Base-by-base conservation (phyloP, 2,329 filamentous ascomycete genomes). In the Aureobasidium mangrovei region DNA sequence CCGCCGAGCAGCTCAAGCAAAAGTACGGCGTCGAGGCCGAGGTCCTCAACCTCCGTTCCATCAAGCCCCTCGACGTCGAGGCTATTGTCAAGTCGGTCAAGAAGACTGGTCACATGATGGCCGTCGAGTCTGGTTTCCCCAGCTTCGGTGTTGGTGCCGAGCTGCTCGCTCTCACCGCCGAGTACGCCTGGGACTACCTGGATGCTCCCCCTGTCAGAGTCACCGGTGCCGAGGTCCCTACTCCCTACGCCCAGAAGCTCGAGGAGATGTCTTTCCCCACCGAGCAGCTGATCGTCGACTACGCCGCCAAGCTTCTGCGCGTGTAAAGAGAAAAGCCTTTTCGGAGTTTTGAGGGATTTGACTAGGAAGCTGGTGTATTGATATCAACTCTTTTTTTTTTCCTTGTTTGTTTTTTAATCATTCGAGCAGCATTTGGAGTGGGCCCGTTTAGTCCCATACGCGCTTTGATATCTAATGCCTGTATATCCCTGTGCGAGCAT, bases 111-210 rank as follows among this genome's bases (percentile, higher is more conserved):
- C 87, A 86, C 67, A 82, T 98, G 59, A 80, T 98, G 71, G 84
- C 83, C 40, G 89, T 98, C 63, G 91, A 97, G 76, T 96, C 90
- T 55, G 93, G 91, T 61, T 98, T 91, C 82, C 93, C 93, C 60
- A 88, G 88, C 66, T 98, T 91, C 69, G 93, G 93, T 70, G 89
- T 98, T 63, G 82, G 85, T 57, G 82, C 91, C 56, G 93, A 98
- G 77, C 90, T 98, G 65, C 82, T 98, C 60, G 93, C 93, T 57
- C 78, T 96, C 58, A 85, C 89, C 60, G 95, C 95, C 86, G 93
- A 98, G 76, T 98, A 97, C 73, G 91, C 83, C 60, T 98, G 97
- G 69, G 93, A 98, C 77, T 97, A 95, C 77, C 85, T 98, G 61
- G 85, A 96, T 67, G 89, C 90, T 55, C 93, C 93, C 45, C 93